phyloP scores from a whole-genome alignment of 73 alveolate species.

The Paramecium primaurelia region DNA sequence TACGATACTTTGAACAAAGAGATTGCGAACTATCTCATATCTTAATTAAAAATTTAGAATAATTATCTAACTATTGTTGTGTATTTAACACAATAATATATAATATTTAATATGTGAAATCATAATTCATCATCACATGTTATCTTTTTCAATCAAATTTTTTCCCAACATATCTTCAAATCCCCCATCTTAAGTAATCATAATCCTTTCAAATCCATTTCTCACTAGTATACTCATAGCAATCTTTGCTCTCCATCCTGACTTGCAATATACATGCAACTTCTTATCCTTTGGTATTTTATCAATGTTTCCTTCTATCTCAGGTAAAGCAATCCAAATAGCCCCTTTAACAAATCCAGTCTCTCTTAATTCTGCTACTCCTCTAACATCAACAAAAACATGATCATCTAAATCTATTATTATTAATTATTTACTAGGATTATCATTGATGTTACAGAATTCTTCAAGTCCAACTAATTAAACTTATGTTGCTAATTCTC shows the following conservation, averaged over 20 bases:
- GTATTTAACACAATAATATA: not conserved
- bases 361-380: not conserved
- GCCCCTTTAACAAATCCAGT: slow-evolving; percentile 12
- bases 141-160: not conserved
- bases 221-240: slow-evolving; percentile 1
- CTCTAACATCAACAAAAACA: slow-evolving; percentile 18
- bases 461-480: not conserved
- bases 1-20: not conserved
- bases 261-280: not conserved
- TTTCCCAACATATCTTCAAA: not conserved
- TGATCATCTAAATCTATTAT: not conserved
- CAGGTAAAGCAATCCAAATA: not conserved
- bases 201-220: not conserved
- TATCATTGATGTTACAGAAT: not conserved
- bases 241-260: slow-evolving; percentile 35
- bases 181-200: not conserved
- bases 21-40: slow-evolving; percentile 28
- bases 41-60: slow-evolving; percentile 23
- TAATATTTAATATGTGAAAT: not conserved
- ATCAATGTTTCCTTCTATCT: not conserved
- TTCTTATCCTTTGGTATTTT: slow-evolving; percentile 40
- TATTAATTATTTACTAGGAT: not conserved
- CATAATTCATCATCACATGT: not conserved
- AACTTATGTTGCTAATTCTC: not conserved
- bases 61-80: not conserved